Conservation (phyloP, 495 filamentous ascomycete species). For the Lepidopterella palustris region DNA sequence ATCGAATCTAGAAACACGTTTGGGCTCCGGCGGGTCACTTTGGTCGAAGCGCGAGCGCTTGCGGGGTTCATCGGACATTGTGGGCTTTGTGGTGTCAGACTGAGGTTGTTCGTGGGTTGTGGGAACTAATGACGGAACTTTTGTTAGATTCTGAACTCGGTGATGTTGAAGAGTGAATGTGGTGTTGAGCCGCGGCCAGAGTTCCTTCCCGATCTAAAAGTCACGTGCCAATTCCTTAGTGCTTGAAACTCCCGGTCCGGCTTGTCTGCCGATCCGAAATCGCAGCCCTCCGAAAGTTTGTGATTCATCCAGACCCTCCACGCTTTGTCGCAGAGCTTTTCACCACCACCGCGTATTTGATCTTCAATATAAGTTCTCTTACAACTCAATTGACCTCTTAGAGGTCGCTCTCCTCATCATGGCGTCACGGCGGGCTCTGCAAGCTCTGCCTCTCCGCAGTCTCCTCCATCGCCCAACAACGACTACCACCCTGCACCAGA, state of each 20-base stretch:
- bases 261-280: too few species aligned
- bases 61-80: conserved; percentile 74
- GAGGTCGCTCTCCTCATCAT: conserved; percentile 21
- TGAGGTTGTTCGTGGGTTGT: neutral
- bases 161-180: neutral
- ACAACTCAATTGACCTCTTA: conserved; percentile 19
- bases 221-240: too few species aligned
- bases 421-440: conserved; percentile 37
- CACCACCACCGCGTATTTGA: neutral
- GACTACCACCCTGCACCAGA: conserved; percentile 18
- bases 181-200: too few species aligned
- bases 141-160: too few species aligned
- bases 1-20: conserved; percentile 69
- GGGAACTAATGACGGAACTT: too few species aligned
- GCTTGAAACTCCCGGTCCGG: too few species aligned
- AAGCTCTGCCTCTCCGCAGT: conserved; percentile 27
- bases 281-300: neutral
- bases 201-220: too few species aligned
- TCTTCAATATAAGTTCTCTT: neutral
- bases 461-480: conserved; percentile 2
- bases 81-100: conserved; percentile 26
- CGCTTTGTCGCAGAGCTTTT: neutral
- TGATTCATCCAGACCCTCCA: conserved; percentile 7
- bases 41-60: conserved; percentile 93
- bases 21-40: conserved; percentile 64